phyloP scores from a whole-genome alignment of 2,329 filamentous ascomycete genomes.

The Cladosporium phlei region DNA sequence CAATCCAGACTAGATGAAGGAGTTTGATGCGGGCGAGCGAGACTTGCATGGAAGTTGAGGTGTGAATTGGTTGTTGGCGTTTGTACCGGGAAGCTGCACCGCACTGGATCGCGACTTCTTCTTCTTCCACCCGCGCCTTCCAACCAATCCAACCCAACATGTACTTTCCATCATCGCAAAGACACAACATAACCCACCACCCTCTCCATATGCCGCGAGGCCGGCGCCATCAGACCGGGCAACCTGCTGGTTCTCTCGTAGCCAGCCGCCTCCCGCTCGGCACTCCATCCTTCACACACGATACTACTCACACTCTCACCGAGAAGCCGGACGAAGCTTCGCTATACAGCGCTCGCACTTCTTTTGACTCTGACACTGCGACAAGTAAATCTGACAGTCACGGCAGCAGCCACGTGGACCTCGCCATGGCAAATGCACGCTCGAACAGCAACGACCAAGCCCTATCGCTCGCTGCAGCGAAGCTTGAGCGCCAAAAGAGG shows the following conservation, averaged over 20 bases:
- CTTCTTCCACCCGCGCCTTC: neutral
- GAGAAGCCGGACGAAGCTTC: neutral
- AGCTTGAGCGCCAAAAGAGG: constrained; percentile 30
- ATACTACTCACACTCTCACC: neutral
- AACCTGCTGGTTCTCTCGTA: neutral
- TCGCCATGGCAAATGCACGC: neutral
- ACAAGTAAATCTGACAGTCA: neutral
- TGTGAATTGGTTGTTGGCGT: neutral
- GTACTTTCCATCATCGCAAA: too few species aligned
- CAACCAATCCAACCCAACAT: too few species aligned
- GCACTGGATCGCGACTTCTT: neutral
- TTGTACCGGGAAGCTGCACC: constrained; percentile 3
- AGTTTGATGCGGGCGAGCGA: too few species aligned
- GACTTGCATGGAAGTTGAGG: too few species aligned
- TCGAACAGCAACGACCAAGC: neutral
- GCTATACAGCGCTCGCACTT: neutral
- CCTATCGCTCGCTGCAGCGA: constrained; percentile 17
- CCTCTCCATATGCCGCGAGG: neutral
- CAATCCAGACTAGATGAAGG: too few species aligned
- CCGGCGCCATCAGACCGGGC: neutral
- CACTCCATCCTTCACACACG: constrained; percentile 2
- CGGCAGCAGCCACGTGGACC: neutral
- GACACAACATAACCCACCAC: neutral
- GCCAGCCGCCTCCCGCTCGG: constrained; percentile 5
- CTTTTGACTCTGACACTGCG: neutral